phyloP scores from a whole-genome alignment of 352 stramenopile genomes.

The Thalassiosira exigua region DNA sequence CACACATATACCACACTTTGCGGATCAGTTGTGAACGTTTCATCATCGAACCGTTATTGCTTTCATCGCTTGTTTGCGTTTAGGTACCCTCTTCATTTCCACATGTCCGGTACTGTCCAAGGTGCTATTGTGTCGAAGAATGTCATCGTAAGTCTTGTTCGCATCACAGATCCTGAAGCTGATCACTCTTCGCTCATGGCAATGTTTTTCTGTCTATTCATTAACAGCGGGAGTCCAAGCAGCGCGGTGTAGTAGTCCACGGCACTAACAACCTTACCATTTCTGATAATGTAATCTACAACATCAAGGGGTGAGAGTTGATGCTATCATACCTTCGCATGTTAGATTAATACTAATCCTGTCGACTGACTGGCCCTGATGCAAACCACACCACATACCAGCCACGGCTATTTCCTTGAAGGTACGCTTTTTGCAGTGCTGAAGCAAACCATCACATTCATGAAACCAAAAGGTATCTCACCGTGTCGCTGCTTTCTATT shows the following conservation, averaged over 20 bases:
- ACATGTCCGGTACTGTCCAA: conserved; percentile 34
- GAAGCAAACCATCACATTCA: too few relatives aligned
- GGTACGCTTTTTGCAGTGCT: neutral
- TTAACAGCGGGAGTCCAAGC: conserved; percentile 38
- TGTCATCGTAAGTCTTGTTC: too few relatives aligned
- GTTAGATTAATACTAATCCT: neutral
- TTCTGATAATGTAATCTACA: conserved; percentile 64
- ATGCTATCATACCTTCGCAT: conserved; percentile 19
- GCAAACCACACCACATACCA: neutral
- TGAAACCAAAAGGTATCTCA: too few relatives aligned
- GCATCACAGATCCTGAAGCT: too few relatives aligned
- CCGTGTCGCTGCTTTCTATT: too few relatives aligned
- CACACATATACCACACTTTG: neutral
- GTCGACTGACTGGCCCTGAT: neutral
- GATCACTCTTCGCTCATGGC: too few relatives aligned
- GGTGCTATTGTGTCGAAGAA: conserved; percentile 48
- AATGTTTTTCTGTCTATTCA: too few relatives aligned
- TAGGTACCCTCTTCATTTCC: too few relatives aligned
- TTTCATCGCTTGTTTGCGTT: neutral
- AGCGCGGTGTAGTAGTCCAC: conserved; percentile 67
- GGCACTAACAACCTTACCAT: conserved; percentile 59
- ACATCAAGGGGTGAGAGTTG: conserved; percentile 67
- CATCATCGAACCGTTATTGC: neutral
- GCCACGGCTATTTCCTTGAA: neutral
- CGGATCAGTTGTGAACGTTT: neutral